Percentiles rank a stretch among this genome's conserved stretches.
phyloP scores from a whole-genome alignment of 805 yeast species.

The Cyberlindnera americana region DNA sequence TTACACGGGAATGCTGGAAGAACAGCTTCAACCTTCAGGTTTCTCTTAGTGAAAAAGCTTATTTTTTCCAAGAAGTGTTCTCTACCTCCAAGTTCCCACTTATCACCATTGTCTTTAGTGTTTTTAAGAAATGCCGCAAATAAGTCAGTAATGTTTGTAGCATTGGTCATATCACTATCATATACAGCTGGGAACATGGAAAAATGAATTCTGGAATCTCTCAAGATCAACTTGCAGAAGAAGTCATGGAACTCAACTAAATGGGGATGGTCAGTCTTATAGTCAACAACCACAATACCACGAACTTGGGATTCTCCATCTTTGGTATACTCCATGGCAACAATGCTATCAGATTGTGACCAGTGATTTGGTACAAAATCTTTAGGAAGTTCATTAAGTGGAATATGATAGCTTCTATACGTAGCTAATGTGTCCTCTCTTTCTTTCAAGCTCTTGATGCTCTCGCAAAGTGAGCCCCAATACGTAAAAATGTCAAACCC shows the following conservation, averaged over 20 bases:
- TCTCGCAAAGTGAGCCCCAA: constrained; percentile 25
- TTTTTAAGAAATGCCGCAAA: constrained; percentile 48
- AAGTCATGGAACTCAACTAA: constrained; percentile 30
- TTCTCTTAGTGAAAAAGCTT: constrained; percentile 46
- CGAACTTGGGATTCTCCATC: constrained; percentile 32
- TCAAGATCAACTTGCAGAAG: constrained; percentile 36
- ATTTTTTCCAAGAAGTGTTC: constrained; percentile 40
- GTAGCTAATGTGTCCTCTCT: not conserved
- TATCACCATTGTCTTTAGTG: constrained; percentile 38
- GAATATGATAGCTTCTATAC: constrained; percentile 2
- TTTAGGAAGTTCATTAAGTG: constrained; percentile 7
- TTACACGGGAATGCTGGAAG: constrained; percentile 66
- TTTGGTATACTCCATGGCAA: constrained; percentile 32
- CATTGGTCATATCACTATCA: constrained; percentile 21
- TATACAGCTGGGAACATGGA: constrained; percentile 8
- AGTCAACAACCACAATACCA: constrained; percentile 36
- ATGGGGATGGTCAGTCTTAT: constrained; percentile 24
- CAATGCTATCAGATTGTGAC: constrained; percentile 23
- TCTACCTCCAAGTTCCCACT: constrained; percentile 47
- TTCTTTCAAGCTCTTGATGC: not conserved
- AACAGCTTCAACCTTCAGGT: constrained; percentile 48
- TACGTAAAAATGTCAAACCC: constrained; percentile 27
- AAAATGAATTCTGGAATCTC: constrained; percentile 31
- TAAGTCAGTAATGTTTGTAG: constrained; percentile 35
- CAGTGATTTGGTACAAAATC: constrained; percentile 14